Percentiles rank a stretch among this genome's conserved stretches.
Evolutionary conservation across 768 basidiomycete species (phyloP).

Genomic region (Guyanaporus albipodus): DNA sequence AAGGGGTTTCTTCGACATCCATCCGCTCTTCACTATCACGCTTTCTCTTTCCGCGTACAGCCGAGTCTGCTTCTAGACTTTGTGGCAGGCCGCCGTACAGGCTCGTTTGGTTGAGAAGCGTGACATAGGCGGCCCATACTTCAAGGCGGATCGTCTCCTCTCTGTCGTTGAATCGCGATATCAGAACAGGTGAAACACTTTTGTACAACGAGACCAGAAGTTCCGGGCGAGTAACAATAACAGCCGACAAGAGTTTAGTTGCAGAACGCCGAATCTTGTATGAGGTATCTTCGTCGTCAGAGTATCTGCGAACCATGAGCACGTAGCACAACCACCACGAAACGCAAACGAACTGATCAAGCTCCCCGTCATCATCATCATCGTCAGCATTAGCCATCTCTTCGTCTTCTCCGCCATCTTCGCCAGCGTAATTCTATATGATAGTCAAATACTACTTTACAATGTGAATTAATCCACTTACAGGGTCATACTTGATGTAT

Average conservation of each 20-base stretch:
- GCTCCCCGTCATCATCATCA: slow-evolving; percentile 78
- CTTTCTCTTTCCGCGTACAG: slow-evolving; percentile 66
- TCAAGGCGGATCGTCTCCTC: slow-evolving; percentile 94
- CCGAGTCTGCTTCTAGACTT: slow-evolving; percentile 42
- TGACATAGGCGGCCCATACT: slow-evolving; percentile 82
- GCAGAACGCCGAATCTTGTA: slow-evolving; percentile 96
- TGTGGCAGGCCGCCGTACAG: slow-evolving; percentile 69
- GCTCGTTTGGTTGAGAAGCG: slow-evolving; percentile 78
- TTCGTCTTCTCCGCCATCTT: slow-evolving; percentile 60
- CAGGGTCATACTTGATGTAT: slow-evolving; percentile 92
- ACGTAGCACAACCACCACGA: background rate
- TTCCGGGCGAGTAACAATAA: slow-evolving; percentile 90
- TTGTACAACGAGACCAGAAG: slow-evolving; percentile 75
- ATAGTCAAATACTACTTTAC: slow-evolving; percentile 6
- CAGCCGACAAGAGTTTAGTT: slow-evolving; percentile 80
- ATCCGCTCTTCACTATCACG: slow-evolving; percentile 73
- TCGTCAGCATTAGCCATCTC: slow-evolving; percentile 58
- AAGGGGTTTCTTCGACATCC: slow-evolving; percentile 69
- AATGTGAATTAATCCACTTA: slow-evolving; percentile 27
- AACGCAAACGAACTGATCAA: slow-evolving; percentile 59
- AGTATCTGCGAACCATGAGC: slow-evolving; percentile 55
- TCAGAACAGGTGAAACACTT: slow-evolving; percentile 81
- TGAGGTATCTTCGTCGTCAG: slow-evolving; percentile 96
- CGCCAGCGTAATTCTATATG: slow-evolving; percentile 73
- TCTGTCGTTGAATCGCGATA: slow-evolving; percentile 89